A percentile compares a stretch with the other conserved stretches of the same genome.
These are phyloP conservation scores for Schizothecium vesticola DNA, from an alignment of 495 filamentous ascomycete genomes.

Conservation along the genomic window DNA sequence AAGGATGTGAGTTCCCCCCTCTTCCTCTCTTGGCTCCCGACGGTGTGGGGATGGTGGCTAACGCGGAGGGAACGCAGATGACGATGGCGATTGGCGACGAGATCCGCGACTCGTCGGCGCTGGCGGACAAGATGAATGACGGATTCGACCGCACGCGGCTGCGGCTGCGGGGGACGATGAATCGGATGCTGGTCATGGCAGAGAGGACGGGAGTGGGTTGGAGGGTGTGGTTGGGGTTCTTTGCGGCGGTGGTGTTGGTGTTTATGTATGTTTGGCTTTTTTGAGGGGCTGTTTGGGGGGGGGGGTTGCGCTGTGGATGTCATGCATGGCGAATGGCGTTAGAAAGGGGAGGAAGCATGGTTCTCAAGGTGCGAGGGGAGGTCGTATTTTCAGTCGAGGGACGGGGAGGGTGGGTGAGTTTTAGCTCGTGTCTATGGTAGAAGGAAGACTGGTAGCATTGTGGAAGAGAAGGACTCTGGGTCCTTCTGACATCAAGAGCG, in stretches of 20 bases:
- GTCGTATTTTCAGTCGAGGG: too few relatives aligned
- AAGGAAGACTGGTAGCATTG: neutral
- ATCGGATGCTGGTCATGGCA: slow-evolving; percentile 92
- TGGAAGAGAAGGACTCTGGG: neutral
- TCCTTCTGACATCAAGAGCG: neutral
- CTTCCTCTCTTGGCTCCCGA: too few relatives aligned
- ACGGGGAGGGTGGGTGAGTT: neutral
- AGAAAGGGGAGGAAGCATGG: neutral
- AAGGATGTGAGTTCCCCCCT: slow-evolving; percentile 67
- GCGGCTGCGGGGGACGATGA: slow-evolving; percentile 86
- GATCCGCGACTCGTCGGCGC: slow-evolving; percentile 76
- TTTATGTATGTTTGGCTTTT: slow-evolving; percentile 93
- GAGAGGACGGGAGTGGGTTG: slow-evolving; percentile 88
- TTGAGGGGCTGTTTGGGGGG: slow-evolving; percentile 26
- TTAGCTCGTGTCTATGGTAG: neutral
- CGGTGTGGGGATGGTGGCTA: neutral
- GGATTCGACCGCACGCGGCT: slow-evolving; percentile 79
- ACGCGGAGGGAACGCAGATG: slow-evolving; percentile 51
- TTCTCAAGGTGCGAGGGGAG: neutral
- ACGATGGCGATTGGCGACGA: slow-evolving; percentile 91
- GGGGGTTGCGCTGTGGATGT: neutral
- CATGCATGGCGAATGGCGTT: neutral
- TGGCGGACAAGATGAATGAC: slow-evolving; percentile 87
- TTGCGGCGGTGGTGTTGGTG: slow-evolving; percentile 67
- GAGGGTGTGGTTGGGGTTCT: slow-evolving; percentile 88